Base-by-base conservation (phyloP, 306 rosid genomes). In the Chamaecrista fasciculata region DNA sequence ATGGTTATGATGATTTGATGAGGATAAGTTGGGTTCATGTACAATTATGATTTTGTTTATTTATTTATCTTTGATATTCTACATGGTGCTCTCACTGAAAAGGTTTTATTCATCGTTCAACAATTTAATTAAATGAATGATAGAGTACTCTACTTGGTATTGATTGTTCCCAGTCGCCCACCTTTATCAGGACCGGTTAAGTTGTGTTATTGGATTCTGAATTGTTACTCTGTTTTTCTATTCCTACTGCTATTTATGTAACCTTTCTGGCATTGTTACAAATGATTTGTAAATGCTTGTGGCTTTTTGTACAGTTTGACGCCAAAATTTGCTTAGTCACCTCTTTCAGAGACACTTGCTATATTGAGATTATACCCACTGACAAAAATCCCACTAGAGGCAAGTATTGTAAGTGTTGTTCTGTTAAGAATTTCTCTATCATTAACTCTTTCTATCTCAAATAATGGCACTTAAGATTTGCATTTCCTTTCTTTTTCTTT, bases 241-340 rank as follows among this genome's bases (percentile, higher is more conserved):
- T 52, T 76, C 76, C 24, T 73, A 2, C 48, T 18, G 69, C 42
- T 48, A 49, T 39, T 12, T 51, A 21, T 58, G 71, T 62, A n/a
- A 21, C 33, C 18, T 44, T 50, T n/a, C 24, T 33, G 14, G 42
- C 71, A 52, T 21, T 58, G 23, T 16, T 11, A 9, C 46, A 63
- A 62, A 49, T 69, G 72, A 20, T 70, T 76, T 82, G 79, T 86
- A 76, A 71, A 60, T 28, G 26, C 20, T 72, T 23, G 29, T 65
- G 21, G 16, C 26, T 76, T 83, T 79, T 34, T 83, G 70, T 79
- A 69, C 81, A 94, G 99, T 94, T 87, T 69, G 88, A 62, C 23
- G 91, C 96, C 72, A 94, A 94, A 81, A 89, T 94, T 69, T 91
- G 95, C 80, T 63, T 94, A 48, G 82, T 94, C 69, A 94, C 99